Evolutionary conservation across 208 protist species (phyloP).

Genomic region (Leishmania braziliensis): DNA sequence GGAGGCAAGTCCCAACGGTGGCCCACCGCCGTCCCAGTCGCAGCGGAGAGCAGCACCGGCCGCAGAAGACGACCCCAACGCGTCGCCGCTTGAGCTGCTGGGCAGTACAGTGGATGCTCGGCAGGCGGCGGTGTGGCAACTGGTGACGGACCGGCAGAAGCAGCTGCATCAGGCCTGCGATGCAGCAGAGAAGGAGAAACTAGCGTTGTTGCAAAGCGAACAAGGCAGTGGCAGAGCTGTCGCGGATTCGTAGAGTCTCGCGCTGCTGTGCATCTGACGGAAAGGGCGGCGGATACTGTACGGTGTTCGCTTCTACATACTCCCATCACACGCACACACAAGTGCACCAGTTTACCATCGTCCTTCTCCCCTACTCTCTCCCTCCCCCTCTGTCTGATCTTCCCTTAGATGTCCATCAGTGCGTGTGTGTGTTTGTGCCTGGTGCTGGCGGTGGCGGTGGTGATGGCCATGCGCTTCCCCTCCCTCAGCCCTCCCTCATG

Average conservation of each 20-base stretch:
- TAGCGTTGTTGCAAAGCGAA: constrained; percentile 8
- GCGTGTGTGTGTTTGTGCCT: background rate
- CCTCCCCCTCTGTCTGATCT: background rate
- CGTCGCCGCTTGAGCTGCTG: constrained; percentile 38
- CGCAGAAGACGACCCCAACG: constrained; percentile 19
- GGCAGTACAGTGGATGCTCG: constrained; percentile 28
- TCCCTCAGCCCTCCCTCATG: too few species aligned
- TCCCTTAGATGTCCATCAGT: background rate
- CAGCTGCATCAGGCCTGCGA: constrained; percentile 36
- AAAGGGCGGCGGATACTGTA: background rate
- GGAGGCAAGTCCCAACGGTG: background rate
- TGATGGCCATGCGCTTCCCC: background rate
- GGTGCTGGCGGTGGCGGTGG: background rate
- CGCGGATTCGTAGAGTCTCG: background rate
- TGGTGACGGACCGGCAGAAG: constrained; percentile 36
- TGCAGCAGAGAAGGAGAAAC: constrained; percentile 22
- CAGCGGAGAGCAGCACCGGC: background rate
- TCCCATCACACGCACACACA: background rate
- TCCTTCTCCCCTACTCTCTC: background rate
- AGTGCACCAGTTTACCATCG: too few species aligned
- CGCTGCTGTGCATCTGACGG: background rate
- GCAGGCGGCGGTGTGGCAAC: constrained; percentile 24
- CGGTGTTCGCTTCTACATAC: background rate
- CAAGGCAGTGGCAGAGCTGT: constrained; percentile 2
- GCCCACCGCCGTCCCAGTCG: background rate